Percentiles rank a stretch among this genome's conserved stretches.
These are phyloP conservation scores for Venturia effusa DNA, from an alignment of 2,329 filamentous ascomycete genomes.

Conservation along the genomic window DNA sequence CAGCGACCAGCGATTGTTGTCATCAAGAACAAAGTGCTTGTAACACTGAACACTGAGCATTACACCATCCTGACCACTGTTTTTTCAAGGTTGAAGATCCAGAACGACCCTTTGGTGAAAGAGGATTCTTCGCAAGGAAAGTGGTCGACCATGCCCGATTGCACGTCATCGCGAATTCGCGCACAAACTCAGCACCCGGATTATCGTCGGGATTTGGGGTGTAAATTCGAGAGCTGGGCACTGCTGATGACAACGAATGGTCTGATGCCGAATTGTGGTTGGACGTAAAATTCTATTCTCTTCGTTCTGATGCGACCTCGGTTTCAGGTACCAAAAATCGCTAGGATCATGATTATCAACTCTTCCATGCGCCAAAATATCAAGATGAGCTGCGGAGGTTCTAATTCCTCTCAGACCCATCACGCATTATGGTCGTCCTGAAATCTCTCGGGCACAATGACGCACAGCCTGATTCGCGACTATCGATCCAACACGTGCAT, in stretches of 20 bases:
- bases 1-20: background rate
- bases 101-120: background rate
- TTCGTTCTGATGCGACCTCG: conserved; percentile 1
- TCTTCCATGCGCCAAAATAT: background rate
- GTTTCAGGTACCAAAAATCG: background rate
- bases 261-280: background rate
- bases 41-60: no score
- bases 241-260: background rate
- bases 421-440: background rate
- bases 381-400: background rate
- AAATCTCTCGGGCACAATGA: background rate
- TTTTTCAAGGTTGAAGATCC: no score
- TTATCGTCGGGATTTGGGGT: background rate
- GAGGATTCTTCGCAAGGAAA: background rate
- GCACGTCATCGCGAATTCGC: background rate
- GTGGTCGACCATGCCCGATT: background rate
- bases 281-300: background rate
- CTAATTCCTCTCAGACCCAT: background rate
- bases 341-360: background rate
- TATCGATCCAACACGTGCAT: background rate
- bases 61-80: no score
- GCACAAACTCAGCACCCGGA: background rate
- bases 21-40: background rate
- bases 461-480: background rate
- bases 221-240: background rate